Evolutionary conservation across 108 stramenopile genomes (phyloP).

Genomic region (Poteriospumella lacustris): DNA sequence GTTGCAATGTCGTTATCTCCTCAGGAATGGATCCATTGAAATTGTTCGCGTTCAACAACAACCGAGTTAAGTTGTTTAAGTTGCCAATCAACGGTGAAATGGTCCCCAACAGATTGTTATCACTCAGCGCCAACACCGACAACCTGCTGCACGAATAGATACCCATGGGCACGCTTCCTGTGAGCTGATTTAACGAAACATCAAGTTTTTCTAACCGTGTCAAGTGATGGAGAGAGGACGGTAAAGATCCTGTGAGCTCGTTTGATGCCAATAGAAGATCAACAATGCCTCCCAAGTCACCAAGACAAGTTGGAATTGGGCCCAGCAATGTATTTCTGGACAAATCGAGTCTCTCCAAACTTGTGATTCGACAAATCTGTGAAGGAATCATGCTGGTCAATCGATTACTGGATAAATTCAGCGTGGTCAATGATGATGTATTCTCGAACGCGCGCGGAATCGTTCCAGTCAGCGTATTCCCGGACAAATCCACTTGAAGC

Average conservation of each 20-base stretch:
- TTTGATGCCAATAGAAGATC: neutral
- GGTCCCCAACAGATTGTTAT: neutral
- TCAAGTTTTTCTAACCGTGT: neutral
- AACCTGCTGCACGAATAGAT: no score
- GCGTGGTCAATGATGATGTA: neutral
- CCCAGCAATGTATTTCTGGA: neutral
- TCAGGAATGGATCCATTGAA: neutral
- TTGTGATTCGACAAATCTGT: neutral
- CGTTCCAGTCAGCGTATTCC: neutral
- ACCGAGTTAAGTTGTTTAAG: neutral
- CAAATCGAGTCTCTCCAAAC: neutral
- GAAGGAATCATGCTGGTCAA: neutral
- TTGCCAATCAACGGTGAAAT: neutral
- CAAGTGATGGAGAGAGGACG: neutral
- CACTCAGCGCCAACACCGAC: neutral
- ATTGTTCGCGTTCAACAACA: neutral
- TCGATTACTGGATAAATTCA: neutral
- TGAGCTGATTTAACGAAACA: neutral
- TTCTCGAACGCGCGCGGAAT: neutral
- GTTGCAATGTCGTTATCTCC: neutral
- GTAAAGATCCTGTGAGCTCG: constrained; percentile 1
- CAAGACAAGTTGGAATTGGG: neutral
- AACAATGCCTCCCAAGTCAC: neutral
- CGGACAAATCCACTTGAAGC: no score
- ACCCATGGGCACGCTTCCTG: neutral